Evolutionary conservation across 768 basidiomycete species (phyloP).

Genomic region (Phallus indusiatus): DNA sequence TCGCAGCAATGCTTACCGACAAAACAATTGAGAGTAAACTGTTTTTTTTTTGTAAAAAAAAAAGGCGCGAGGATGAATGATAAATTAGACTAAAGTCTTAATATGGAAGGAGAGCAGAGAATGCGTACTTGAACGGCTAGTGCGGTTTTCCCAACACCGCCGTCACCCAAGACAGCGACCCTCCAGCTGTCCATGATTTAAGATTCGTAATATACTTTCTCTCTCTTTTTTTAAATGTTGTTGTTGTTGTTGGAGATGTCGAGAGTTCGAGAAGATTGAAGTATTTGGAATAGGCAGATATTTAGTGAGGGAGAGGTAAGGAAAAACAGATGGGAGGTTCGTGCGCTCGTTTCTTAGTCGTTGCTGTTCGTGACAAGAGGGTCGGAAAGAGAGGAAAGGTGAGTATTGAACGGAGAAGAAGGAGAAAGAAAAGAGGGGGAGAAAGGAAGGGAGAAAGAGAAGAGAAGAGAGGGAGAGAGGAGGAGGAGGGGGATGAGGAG

Average conservation of each 20-base stretch:
- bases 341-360: background rate
- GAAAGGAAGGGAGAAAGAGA: background rate
- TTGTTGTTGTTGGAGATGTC: background rate
- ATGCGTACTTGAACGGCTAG: constrained; percentile 84
- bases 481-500: background rate
- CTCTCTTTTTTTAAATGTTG: no score
- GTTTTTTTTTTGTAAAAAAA: background rate
- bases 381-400: background rate
- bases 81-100: background rate
- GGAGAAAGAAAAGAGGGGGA: background rate
- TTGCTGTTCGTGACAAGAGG: background rate
- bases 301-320: no score
- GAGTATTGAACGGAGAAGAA: background rate
- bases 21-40: constrained; percentile 96
- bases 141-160: constrained; percentile 96
- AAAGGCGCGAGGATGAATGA: background rate
- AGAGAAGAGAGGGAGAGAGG: background rate
- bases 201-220: background rate
- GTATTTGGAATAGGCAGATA: background rate
- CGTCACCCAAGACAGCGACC: constrained; percentile 92
- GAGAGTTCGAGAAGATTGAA: background rate
- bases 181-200: constrained; percentile 80
- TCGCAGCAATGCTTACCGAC: constrained; percentile 55
- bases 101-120: background rate
- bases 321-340: background rate